A percentile compares a stretch with the other conserved stretches of the same genome.
Conservation (phyloP, 352 stramenopile species). For the Pilasporangium apinafurcum region DNA sequence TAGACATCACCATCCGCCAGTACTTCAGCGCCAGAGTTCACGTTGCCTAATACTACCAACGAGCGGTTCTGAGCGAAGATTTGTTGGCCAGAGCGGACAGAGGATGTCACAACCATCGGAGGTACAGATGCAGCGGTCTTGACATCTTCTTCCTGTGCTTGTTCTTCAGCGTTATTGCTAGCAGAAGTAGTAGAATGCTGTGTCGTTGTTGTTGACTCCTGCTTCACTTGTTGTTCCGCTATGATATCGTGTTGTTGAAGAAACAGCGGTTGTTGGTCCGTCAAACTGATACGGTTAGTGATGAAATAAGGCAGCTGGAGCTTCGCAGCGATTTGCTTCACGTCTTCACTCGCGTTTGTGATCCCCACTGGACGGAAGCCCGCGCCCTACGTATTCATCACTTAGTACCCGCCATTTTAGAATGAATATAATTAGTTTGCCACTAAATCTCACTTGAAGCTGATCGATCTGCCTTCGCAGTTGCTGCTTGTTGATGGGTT, state of each 20-base stretch:
- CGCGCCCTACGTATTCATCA: slow-evolving; percentile 16
- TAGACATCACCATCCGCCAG: slow-evolving; percentile 83
- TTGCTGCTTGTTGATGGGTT: slow-evolving; percentile 74
- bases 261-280: slow-evolving; percentile 9
- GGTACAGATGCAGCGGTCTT: no score
- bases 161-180: not conserved
- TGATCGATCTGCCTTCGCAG: slow-evolving; percentile 57
- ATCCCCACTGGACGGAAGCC: slow-evolving; percentile 69
- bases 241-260: no score
- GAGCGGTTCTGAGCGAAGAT: slow-evolving; percentile 78
- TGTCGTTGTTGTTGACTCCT: no score
- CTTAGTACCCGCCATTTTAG: not conserved
- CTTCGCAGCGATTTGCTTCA: slow-evolving; percentile 57
- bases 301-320: slow-evolving; percentile 75
- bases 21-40: slow-evolving; percentile 85
- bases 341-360: slow-evolving; percentile 81
- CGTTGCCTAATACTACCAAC: slow-evolving; percentile 78
- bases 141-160: no score
- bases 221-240: slow-evolving; percentile 4
- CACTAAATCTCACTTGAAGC: slow-evolving; percentile 41
- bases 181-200: no score
- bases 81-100: slow-evolving; percentile 85
- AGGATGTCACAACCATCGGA: slow-evolving; percentile 63
- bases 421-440: not conserved
- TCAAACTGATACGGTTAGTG: slow-evolving; percentile 43